Conservation (phyloP, 2,329 filamentous ascomycete species). For the Aspergillus piperis region DNA sequence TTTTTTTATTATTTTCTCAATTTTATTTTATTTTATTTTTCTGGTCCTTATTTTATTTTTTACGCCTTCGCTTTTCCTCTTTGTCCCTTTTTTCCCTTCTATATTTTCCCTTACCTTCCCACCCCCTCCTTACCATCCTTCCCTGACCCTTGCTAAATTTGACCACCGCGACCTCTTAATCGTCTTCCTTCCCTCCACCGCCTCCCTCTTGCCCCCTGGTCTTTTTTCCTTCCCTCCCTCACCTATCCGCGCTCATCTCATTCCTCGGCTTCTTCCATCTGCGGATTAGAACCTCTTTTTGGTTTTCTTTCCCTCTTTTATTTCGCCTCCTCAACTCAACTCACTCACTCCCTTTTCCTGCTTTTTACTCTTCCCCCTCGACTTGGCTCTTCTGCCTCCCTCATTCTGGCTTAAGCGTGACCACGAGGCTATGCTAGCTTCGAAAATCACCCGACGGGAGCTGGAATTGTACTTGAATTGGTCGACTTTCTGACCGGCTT, state of each 20-base stretch:
- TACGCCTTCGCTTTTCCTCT: conserved; percentile 18
- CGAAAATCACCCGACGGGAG: conserved; percentile 35
- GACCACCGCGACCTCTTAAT: conserved; percentile 21
- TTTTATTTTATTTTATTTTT: conserved; percentile 20
- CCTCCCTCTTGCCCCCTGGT: conserved; percentile 16
- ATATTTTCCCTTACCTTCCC: conserved; percentile 14
- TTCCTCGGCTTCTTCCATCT: conserved; percentile 16
- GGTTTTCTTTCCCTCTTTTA: conserved; percentile 15
- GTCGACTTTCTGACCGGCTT: conserved; percentile 23
- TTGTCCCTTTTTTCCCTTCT: conserved; percentile 13
- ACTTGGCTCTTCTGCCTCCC: conserved; percentile 8
- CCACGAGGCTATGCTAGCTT: conserved; percentile 37
- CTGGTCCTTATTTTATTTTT: conserved; percentile 16
- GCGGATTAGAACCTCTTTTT: conserved; percentile 19
- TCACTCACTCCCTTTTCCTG: neutral
- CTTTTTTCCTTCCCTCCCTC: conserved; percentile 13
- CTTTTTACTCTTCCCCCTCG: conserved; percentile 9
- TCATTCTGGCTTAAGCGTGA: conserved; percentile 22
- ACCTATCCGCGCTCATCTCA: conserved; percentile 18
- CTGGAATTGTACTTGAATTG: conserved; percentile 30
- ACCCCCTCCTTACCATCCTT: conserved; percentile 25
- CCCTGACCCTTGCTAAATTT: conserved; percentile 21
- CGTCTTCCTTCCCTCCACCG: conserved; percentile 18
- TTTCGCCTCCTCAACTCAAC: conserved; percentile 8
- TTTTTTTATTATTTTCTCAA: conserved; percentile 9